These are phyloP conservation scores for Staphylotrichum tortipilum DNA, from an alignment of 495 filamentous ascomycete species.

Conservation along the genomic window DNA sequence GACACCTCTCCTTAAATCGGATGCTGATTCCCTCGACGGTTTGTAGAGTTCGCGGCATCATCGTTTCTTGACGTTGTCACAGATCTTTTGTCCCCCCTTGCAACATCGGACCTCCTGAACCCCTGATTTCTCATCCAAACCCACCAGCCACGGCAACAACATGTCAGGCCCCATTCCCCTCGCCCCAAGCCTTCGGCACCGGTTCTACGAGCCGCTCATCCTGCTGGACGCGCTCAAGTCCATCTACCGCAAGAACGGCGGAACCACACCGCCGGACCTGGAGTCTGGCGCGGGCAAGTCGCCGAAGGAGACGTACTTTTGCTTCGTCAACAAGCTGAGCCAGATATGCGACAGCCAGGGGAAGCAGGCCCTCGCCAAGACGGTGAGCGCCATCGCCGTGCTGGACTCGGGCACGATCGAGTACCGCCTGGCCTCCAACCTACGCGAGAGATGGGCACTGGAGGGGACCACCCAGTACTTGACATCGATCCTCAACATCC, in stretches of 20 bases:
- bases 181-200: conserved; percentile 2
- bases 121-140: too few species aligned
- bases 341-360: conserved; percentile 20
- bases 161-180: neutral
- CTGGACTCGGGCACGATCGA: conserved; percentile 14
- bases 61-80: too few species aligned
- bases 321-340: conserved; percentile 22
- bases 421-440: conserved; percentile 21
- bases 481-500: neutral
- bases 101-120: too few species aligned
- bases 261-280: conserved; percentile 7
- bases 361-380: conserved; percentile 1
- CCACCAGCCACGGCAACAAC: neutral
- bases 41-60: too few species aligned
- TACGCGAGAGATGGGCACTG: neutral
- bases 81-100: too few species aligned
- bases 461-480: neutral
- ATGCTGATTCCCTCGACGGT: too few species aligned
- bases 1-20: too few species aligned
- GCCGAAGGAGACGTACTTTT: conserved; percentile 4
- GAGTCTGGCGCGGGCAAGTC: conserved; percentile 3
- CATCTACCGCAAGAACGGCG: neutral
- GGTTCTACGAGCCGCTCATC: conserved; percentile 19
- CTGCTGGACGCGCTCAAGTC: conserved; percentile 8
- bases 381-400: conserved; percentile 15